Percentiles rank a stretch among this genome's conserved stretches.
Conservation (phyloP, 148 eudicot species). For the Simmondsia chinensis region DNA sequence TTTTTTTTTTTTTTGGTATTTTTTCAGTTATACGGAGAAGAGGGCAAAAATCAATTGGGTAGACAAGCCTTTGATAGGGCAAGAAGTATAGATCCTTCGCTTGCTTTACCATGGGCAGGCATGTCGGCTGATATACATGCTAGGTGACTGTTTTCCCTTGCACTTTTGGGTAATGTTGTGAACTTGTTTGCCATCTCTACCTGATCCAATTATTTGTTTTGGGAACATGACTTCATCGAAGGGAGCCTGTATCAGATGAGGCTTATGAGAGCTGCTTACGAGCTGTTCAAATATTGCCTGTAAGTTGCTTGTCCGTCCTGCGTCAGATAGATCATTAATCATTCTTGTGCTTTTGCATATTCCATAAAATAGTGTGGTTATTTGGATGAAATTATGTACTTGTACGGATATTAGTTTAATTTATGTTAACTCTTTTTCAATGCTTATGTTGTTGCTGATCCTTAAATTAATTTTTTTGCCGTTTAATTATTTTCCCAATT, state of each 20-base stretch:
- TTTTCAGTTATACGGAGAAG: conserved; percentile 84
- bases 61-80: conserved; percentile 92
- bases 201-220: conserved; percentile 7
- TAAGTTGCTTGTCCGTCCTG: conserved; percentile 26
- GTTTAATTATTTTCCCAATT: too few species aligned
- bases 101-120: conserved; percentile 99
- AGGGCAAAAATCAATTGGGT: conserved; percentile 59
- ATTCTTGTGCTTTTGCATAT: too few species aligned
- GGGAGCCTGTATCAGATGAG: conserved; percentile 63
- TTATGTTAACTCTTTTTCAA: too few species aligned
- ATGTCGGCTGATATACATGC: conserved; percentile 71
- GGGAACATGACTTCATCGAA: conserved; percentile 15
- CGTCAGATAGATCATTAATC: too few species aligned
- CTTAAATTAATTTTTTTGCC: too few species aligned
- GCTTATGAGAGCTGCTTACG: conserved; percentile 96
- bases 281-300: conserved; percentile 82
- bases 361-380: too few species aligned
- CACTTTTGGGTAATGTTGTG: neutral
- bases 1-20: too few species aligned
- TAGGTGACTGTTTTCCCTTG: conserved; percentile 33
- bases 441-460: too few species aligned
- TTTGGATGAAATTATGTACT: too few species aligned
- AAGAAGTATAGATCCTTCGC: conserved; percentile 97
- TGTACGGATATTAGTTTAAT: too few species aligned
- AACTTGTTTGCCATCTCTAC: neutral